Base-by-base conservation (phyloP, 345 rosid species). In the Stellera chamaejasme region DNA sequence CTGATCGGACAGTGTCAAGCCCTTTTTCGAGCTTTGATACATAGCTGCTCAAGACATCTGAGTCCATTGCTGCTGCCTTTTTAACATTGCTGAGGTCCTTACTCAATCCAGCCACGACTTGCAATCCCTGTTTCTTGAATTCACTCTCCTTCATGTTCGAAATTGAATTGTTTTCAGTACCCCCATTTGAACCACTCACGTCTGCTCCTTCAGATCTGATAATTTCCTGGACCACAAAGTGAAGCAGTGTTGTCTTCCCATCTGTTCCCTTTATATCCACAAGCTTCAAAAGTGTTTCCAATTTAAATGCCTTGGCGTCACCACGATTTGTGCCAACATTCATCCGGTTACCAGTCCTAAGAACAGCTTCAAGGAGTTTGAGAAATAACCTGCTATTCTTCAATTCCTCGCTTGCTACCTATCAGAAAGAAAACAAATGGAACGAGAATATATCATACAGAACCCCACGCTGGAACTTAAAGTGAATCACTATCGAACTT, bases 141-240 rank as follows among this genome's bases (percentile, higher is more conserved):
- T 77, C 82, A 9, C 85, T 90, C 48, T 76, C 88, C 69, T 65
- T 80, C 46, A 65, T 10, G 53, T 48, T 60, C 32, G 73, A 55
- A 36, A 48, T 39, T 19, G 42, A 49, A 52, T 58, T 61, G 55
- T 61, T 75, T 42, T 75, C 76, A 60, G 52, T 47, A 62, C 69
- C 76, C 63, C 65, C 85, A 0, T 72, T 61, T 52, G 64, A 64
- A 50, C 75, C 59, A 69, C 68, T 62, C 43, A 78, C 60, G 28
- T 36, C 59, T 36, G 72, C 66, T 48, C 82, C 88, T 72, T 93
- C 97, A 0, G 97, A 74, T 76, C 80, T 78, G 56, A 88, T 86
- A 73, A 93, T 88, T 78, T 88, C 99, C 75, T 92, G 99, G 70
- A 92, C 99, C 50, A 92, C 99, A 67, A 92, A 92, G 65, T 92